A percentile compares a stretch with the other conserved stretches of the same genome.
Evolutionary conservation across 1,284 basidiomycete genomes (phyloP).

Genomic region (Puccinia polysora): DNA sequence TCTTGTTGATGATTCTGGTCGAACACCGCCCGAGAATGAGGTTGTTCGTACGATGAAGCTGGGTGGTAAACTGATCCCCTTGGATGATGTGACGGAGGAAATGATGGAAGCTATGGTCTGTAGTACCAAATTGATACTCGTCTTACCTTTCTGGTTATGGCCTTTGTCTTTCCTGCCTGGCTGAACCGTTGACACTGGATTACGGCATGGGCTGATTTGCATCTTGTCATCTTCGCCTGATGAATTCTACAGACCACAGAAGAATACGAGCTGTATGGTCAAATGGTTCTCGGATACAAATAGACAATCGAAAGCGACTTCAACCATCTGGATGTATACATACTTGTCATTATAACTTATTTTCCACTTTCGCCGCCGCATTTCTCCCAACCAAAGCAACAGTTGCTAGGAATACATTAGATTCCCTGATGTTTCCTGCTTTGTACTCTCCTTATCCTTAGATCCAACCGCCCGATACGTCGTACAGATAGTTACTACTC

Average conservation of each 20-base stretch:
- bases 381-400: too few species aligned
- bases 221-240: too few species aligned
- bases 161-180: too few species aligned
- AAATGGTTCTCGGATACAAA: neutral
- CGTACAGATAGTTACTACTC: too few species aligned
- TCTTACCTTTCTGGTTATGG: neutral
- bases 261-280: conserved; percentile 30
- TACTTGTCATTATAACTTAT: too few species aligned
- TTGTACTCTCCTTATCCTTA: too few species aligned
- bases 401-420: too few species aligned
- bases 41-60: neutral
- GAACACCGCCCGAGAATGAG: neutral
- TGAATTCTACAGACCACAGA: conserved; percentile 28
- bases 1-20: neutral
- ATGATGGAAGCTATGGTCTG: conserved; percentile 32
- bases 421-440: too few species aligned
- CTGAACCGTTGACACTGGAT: too few species aligned
- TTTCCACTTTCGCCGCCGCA: too few species aligned
- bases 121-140: neutral
- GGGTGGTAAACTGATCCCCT: conserved; percentile 35
- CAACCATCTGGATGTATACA: neutral
- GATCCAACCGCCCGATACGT: too few species aligned
- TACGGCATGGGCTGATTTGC: too few species aligned
- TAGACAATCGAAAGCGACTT: neutral
- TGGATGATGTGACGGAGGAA: conserved; percentile 28